Conservation (phyloP, 2,329 filamentous ascomycete genomes). For the Colletotrichum lupini region DNA sequence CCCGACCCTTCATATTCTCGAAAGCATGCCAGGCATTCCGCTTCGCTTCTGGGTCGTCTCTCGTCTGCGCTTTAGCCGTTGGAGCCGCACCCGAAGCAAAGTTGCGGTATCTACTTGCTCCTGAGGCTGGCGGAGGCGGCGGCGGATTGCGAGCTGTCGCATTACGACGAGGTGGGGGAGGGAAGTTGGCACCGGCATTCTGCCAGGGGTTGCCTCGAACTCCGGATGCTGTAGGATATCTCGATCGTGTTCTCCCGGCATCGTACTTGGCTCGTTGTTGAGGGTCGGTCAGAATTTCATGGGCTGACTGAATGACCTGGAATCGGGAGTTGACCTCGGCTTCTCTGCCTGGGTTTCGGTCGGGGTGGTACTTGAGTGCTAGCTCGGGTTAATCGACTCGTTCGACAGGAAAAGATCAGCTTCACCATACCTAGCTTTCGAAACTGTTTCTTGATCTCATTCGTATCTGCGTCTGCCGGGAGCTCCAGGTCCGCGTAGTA, state of each 20-base stretch:
- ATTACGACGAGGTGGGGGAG: constrained; percentile 59
- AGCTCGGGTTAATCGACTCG: constrained; percentile 39
- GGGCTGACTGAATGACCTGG: constrained; percentile 85
- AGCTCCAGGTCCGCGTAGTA: constrained; percentile 90
- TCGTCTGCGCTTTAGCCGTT: constrained; percentile 52
- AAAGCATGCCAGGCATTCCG: constrained; percentile 55
- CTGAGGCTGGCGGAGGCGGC: constrained; percentile 44
- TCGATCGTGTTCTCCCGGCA: constrained; percentile 51
- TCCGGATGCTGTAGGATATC: constrained; percentile 62
- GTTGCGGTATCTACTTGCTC: constrained; percentile 58
- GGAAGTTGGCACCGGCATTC: constrained; percentile 60
- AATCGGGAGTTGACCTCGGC: constrained; percentile 84
- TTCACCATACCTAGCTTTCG: constrained; percentile 74
- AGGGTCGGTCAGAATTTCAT: constrained; percentile 75
- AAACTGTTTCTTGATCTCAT: constrained; percentile 88
- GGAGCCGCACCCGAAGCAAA: constrained; percentile 55
- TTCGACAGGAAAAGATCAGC: constrained; percentile 13
- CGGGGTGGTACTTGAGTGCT: constrained; percentile 89
- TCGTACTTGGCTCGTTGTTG: constrained; percentile 65
- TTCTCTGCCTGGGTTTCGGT: constrained; percentile 87
- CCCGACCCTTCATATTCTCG: constrained; percentile 54
- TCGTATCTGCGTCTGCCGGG: constrained; percentile 71
- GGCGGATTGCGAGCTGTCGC: constrained; percentile 41
- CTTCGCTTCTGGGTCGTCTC: constrained; percentile 47
- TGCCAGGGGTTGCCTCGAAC: constrained; percentile 69